A percentile compares a stretch with the other conserved stretches of the same genome.
Evolutionary conservation across 108 stramenopile genomes (phyloP).

Genomic region (Cyclotella baltica): DNA sequence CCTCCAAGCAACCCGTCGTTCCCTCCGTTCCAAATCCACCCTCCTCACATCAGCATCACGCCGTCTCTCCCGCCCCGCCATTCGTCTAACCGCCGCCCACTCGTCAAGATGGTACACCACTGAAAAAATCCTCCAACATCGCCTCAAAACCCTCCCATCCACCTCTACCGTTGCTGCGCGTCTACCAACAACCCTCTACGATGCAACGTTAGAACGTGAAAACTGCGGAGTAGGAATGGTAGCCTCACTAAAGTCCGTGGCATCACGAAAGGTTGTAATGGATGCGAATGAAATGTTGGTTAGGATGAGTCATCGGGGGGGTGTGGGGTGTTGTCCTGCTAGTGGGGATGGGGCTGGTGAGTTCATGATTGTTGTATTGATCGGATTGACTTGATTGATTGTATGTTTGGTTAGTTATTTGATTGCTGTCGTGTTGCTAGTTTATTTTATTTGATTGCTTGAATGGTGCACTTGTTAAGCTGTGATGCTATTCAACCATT

Average conservation of each 20-base stretch:
- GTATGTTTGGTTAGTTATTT: background rate
- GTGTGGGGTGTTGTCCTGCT: constrained; percentile 92
- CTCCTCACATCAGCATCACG: background rate
- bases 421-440: background rate
- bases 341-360: constrained; percentile 92
- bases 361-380: constrained; percentile 32
- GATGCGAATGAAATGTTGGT: constrained; percentile 98
- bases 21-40: constrained; percentile 13
- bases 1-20: background rate
- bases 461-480: background rate
- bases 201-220: constrained; percentile 77
- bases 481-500: no score
- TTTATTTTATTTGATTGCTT: background rate
- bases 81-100: background rate
- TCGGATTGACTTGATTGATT: background rate
- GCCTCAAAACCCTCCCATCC: background rate
- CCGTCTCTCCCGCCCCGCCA: background rate
- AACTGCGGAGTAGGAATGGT: constrained; percentile 94
- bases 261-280: constrained; percentile 89
- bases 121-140: constrained; percentile 15
- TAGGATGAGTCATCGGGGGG: constrained; percentile 97
- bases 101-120: constrained; percentile 16
- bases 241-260: constrained; percentile 84
- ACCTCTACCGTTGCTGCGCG: background rate
- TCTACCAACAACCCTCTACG: constrained; percentile 73